Percentiles rank a stretch among this genome's conserved stretches.
These are phyloP conservation scores for Amborella trichopoda DNA, from an alignment of 164 flowering plant genomes.

Conservation along the genomic window DNA sequence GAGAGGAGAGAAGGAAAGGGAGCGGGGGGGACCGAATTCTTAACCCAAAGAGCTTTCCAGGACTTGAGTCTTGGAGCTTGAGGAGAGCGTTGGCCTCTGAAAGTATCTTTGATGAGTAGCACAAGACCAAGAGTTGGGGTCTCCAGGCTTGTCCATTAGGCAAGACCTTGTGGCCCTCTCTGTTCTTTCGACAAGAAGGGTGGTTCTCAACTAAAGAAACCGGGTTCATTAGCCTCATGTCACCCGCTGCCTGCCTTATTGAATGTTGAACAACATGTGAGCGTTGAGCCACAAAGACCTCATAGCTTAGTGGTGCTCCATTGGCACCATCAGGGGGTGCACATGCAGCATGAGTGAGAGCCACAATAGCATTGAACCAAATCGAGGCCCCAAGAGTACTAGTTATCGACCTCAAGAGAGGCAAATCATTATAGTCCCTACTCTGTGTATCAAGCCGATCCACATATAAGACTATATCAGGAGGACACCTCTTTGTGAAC, in stretches of 20 bases:
- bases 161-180: slow-evolving; percentile 79
- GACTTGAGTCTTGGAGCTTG: slow-evolving; percentile 73
- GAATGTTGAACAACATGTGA: slow-evolving; percentile 81
- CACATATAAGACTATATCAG: slow-evolving; percentile 78
- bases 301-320: slow-evolving; percentile 79
- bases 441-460: slow-evolving; percentile 78
- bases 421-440: slow-evolving; percentile 83
- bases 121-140: slow-evolving; percentile 60
- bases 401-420: slow-evolving; percentile 52
- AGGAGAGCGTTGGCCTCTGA: slow-evolving; percentile 64
- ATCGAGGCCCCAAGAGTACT: slow-evolving; percentile 52
- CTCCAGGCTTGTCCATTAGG: slow-evolving; percentile 92
- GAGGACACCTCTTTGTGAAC: slow-evolving; percentile 56
- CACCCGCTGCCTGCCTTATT: slow-evolving; percentile 84
- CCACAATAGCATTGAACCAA: slow-evolving; percentile 79
- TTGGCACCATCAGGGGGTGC: slow-evolving; percentile 97
- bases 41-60: slow-evolving; percentile 71
- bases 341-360: slow-evolving; percentile 83
- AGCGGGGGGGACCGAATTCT: slow-evolving; percentile 81
- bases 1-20: slow-evolving; percentile 77
- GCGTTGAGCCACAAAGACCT: slow-evolving; percentile 74
- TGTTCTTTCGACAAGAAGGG: slow-evolving; percentile 74
- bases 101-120: slow-evolving; percentile 80
- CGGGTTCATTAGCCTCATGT: slow-evolving; percentile 80
- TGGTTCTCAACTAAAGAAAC: slow-evolving; percentile 92